A percentile compares a stretch with the other conserved stretches of the same genome.
phyloP scores from a whole-genome alignment of 108 stramenopile genomes.

The Pseudonitzschia multiseries region DNA sequence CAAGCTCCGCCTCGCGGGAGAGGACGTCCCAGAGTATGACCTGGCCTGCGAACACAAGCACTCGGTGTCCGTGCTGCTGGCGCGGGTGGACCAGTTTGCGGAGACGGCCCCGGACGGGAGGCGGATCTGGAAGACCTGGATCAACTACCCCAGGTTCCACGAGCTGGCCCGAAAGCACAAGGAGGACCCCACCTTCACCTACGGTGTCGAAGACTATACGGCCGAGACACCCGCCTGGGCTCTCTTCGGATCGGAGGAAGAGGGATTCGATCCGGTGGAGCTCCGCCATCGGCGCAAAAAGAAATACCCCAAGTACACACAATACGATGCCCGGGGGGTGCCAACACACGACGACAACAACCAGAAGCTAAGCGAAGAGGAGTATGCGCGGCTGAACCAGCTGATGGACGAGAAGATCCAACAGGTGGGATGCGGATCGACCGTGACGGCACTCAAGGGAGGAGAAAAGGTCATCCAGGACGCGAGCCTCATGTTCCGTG shows the following conservation, averaged over 20 bases:
- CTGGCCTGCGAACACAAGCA: conserved; percentile 96
- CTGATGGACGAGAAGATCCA: conserved; percentile 72
- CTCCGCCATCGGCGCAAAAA: conserved; percentile 77
- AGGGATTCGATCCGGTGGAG: conserved; percentile 95
- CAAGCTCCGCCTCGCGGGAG: conserved; percentile 52
- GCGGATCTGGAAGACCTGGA: conserved; percentile 95
- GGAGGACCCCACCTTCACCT: conserved; percentile 65
- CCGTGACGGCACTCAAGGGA: conserved; percentile 70
- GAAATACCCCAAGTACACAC: conserved; percentile 78
- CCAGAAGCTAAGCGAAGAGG: conserved; percentile 46
- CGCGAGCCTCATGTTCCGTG: conserved; percentile 88
- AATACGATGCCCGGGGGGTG: conserved; percentile 68
- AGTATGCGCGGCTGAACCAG: conserved; percentile 46
- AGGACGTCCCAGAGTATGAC: conserved; percentile 72
- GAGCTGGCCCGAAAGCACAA: conserved; percentile 55
- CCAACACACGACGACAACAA: conserved; percentile 83
- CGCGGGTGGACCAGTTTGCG: conserved; percentile 86
- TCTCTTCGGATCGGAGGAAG: conserved; percentile 85
- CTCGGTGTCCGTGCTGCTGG: conserved; percentile 91
- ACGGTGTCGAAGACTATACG: conserved; percentile 83
- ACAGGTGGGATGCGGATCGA: conserved; percentile 61
- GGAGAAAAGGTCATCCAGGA: conserved; percentile 76
- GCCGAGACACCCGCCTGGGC: conserved; percentile 92
- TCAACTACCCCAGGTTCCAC: conserved; percentile 92
- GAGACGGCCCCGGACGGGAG: conserved; percentile 57